Conservation (phyloP, 345 rosid species). For the Chamaenerion angustifolium region DNA sequence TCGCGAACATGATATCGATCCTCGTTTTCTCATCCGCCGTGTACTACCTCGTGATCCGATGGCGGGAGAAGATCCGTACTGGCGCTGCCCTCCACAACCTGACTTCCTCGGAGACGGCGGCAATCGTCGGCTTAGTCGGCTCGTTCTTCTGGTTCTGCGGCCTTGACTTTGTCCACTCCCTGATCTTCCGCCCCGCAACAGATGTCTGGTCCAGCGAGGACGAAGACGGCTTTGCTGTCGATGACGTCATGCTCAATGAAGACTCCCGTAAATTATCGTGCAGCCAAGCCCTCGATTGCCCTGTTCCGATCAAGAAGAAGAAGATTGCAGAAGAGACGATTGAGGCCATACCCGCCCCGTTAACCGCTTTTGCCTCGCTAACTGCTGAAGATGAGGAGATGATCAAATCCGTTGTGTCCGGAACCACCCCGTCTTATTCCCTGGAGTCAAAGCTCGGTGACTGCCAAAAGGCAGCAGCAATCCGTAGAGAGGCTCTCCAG, state of each 20-base stretch:
- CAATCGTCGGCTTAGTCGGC: constrained; percentile 15
- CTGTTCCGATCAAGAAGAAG: constrained; percentile 7
- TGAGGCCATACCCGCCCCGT: neutral
- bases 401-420: constrained; percentile 20
- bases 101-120: constrained; percentile 16
- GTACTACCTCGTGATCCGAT: constrained; percentile 23
- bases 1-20: constrained; percentile 20
- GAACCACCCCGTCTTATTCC: constrained; percentile 21
- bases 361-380: neutral
- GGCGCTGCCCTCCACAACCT: constrained; percentile 23
- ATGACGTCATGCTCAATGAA: constrained; percentile 9
- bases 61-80: constrained; percentile 29
- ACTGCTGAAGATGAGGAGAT: constrained; percentile 20
- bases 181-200: constrained; percentile 18
- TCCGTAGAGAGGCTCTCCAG: constrained; percentile 28
- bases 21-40: constrained; percentile 21
- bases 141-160: constrained; percentile 27
- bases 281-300: constrained; percentile 14
- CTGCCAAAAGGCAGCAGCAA: constrained; percentile 22
- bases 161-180: constrained; percentile 24
- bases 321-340: neutral
- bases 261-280: constrained; percentile 6
- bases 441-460: constrained; percentile 32
- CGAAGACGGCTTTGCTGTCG: too few species aligned
- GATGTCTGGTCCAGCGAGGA: constrained; percentile 18